These are phyloP conservation scores for Kuraishia ogatae DNA, from an alignment of 805 yeast genomes.

Conservation along the genomic window DNA sequence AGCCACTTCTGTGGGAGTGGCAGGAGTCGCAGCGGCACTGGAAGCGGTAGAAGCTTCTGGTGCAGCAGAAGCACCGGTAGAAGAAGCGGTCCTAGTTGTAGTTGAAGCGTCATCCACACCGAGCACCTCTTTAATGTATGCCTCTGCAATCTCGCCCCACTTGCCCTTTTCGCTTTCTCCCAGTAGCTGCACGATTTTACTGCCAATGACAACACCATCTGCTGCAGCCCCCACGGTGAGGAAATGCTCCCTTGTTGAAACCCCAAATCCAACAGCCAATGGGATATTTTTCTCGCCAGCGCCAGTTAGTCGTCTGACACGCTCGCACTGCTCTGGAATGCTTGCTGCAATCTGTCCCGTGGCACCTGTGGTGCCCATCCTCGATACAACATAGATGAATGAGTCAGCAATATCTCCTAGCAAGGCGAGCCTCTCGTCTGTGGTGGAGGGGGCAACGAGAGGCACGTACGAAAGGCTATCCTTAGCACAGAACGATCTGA, in stretches of 20 bases:
- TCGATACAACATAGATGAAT: conserved; percentile 90
- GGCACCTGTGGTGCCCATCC: conserved; percentile 98
- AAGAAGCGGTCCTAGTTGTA: conserved; percentile 23
- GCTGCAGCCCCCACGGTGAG: conserved; percentile 68
- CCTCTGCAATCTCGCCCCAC: conserved; percentile 54
- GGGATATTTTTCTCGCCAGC: conserved; percentile 48
- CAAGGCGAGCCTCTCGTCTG: conserved; percentile 75
- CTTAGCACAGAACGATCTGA: conserved; percentile 62
- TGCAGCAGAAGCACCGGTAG: no score
- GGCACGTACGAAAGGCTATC: conserved; percentile 82
- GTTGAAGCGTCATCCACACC: no score
- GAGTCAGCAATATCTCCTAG: conserved; percentile 87
- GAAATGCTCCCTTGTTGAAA: conserved; percentile 88
- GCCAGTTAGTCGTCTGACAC: conserved; percentile 70
- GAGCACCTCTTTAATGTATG: conserved; percentile 61
- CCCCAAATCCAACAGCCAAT: conserved; percentile 95
- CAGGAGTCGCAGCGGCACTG: neutral
- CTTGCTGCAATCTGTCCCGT: conserved; percentile 52
- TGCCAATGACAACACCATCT: conserved; percentile 96
- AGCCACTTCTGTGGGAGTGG: conserved; percentile 3
- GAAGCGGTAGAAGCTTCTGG: conserved; percentile 1
- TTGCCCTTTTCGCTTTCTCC: conserved; percentile 54
- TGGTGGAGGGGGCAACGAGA: conserved; percentile 92
- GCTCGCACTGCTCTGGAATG: conserved; percentile 57
- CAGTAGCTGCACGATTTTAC: conserved; percentile 66